Conservation (phyloP, 768 basidiomycete genomes). For the Boletellus ananiceps region DNA sequence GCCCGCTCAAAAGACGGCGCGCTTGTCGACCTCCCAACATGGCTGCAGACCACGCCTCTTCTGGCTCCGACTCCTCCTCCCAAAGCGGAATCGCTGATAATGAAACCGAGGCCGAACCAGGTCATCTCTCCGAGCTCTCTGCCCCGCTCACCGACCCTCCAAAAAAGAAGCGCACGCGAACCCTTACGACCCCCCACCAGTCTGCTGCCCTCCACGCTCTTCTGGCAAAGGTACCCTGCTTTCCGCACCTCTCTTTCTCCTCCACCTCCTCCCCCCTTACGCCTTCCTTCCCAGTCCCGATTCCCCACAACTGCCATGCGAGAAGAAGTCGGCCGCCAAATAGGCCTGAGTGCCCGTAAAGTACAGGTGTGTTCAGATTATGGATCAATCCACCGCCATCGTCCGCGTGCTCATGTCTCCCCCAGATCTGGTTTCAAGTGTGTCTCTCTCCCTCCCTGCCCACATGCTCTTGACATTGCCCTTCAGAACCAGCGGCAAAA, state of each 20-base stretch:
- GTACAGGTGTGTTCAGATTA: slow-evolving; percentile 63
- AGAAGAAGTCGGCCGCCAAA: slow-evolving; percentile 81
- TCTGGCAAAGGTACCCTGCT: slow-evolving; percentile 65
- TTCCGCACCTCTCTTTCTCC: background rate
- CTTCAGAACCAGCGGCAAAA: slow-evolving; percentile 83
- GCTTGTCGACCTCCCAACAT: slow-evolving; percentile 12
- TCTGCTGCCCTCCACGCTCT: slow-evolving; percentile 83
- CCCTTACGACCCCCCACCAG: slow-evolving; percentile 84
- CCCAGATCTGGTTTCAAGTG: slow-evolving; percentile 88
- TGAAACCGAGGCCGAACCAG: slow-evolving; percentile 47
- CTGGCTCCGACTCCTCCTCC: slow-evolving; percentile 40
- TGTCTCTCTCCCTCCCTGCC: slow-evolving; percentile 1
- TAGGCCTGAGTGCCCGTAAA: slow-evolving; percentile 86
- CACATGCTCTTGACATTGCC: slow-evolving; percentile 5
- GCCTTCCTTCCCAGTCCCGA: slow-evolving; percentile 55
- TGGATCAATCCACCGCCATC: slow-evolving; percentile 1
- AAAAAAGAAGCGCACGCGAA: slow-evolving; percentile 74
- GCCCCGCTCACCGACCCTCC: slow-evolving; percentile 28
- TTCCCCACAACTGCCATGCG: slow-evolving; percentile 86
- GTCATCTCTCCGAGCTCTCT: slow-evolving; percentile 37
- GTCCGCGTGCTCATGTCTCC: slow-evolving; percentile 10
- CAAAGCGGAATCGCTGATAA: slow-evolving; percentile 58
- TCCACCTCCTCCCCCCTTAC: background rate
- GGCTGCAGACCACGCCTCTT: slow-evolving; percentile 23
- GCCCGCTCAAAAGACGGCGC: slow-evolving; percentile 20